phyloP scores from a whole-genome alignment of 148 eudicot species.

The Rhododendron kiyosumense region DNA sequence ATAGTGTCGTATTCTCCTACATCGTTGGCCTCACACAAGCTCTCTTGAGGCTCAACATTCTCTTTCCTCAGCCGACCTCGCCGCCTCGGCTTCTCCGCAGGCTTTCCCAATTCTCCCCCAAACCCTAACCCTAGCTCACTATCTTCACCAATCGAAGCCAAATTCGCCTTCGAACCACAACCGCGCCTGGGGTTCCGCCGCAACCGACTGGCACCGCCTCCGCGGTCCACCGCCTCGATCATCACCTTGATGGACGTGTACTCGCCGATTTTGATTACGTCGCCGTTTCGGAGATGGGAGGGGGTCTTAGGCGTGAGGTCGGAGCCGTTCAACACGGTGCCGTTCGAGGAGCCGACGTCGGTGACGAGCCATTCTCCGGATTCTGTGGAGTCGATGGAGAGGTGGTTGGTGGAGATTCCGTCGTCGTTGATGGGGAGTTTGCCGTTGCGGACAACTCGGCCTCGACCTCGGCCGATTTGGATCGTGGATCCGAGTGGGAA shows the following conservation, averaged over 20 bases:
- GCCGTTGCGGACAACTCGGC: slow-evolving; percentile 47
- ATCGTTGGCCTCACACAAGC: background rate
- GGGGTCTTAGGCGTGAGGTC: slow-evolving; percentile 28
- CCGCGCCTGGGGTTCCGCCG: slow-evolving; percentile 27
- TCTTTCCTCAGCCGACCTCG: slow-evolving; percentile 13
- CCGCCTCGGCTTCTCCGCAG: background rate
- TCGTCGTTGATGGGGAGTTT: slow-evolving; percentile 60
- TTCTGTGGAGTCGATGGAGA: slow-evolving; percentile 28
- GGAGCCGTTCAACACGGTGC: slow-evolving; percentile 46
- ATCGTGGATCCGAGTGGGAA: slow-evolving; percentile 33
- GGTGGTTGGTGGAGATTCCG: slow-evolving; percentile 75
- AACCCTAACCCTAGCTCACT: slow-evolving; percentile 21
- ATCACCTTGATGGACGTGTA: slow-evolving; percentile 43
- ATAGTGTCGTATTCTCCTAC: background rate
- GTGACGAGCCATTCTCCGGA: slow-evolving; percentile 42
- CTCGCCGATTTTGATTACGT: slow-evolving; percentile 62
- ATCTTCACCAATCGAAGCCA: background rate
- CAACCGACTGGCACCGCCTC: slow-evolving; percentile 5
- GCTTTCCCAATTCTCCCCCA: slow-evolving; percentile 8
- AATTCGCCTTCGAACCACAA: background rate
- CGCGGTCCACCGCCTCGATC: background rate
- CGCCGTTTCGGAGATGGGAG: slow-evolving; percentile 37
- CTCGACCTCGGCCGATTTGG: slow-evolving; percentile 43
- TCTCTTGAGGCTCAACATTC: background rate
- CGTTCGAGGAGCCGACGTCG: slow-evolving; percentile 74